A percentile compares a stretch with the other conserved stretches of the same genome.
phyloP scores from a whole-genome alignment of 1,284 basidiomycete genomes.

The Pascua sp. region DNA sequence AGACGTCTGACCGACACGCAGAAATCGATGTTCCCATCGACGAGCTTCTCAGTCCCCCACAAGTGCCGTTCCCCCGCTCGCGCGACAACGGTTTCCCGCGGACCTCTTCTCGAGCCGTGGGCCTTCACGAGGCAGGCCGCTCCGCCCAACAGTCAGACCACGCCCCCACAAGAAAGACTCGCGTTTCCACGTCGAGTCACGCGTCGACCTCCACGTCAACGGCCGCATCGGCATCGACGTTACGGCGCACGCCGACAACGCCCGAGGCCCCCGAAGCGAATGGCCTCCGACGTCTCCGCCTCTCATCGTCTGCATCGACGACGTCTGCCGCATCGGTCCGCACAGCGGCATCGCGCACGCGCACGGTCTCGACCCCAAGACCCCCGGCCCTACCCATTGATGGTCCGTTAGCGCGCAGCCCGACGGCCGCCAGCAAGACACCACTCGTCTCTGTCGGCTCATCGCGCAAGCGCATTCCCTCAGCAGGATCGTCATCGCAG shows the following conservation, averaged over 20 bases:
- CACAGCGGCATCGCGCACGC: constrained; percentile 3
- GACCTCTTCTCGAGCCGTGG: constrained; percentile 16
- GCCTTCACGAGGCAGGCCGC: constrained; percentile 10
- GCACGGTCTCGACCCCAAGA: background rate
- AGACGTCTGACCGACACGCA: constrained; percentile 36
- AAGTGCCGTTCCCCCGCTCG: constrained; percentile 11
- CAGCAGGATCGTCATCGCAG: too few species aligned
- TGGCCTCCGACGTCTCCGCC: constrained; percentile 32
- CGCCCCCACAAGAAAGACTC: background rate
- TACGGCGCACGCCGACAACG: constrained; percentile 1
- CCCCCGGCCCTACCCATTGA: background rate
- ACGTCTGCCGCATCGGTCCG: constrained; percentile 16
- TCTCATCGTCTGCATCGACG: constrained; percentile 32
- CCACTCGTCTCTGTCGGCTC: constrained; percentile 24
- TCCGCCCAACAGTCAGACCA: background rate
- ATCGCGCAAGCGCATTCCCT: background rate
- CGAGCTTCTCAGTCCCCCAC: constrained; percentile 56
- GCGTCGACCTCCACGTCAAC: background rate
- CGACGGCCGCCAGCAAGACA: constrained; percentile 28
- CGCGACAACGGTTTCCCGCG: constrained; percentile 17
- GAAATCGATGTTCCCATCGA: constrained; percentile 74
- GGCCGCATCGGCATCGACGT: background rate
- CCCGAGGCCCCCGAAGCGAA: constrained; percentile 20
- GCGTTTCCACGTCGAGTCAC: background rate
- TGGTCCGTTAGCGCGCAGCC: constrained; percentile 28